Evolutionary conservation across 495 filamentous ascomycete species (phyloP).

Genomic region (Pyronema domesticum): DNA sequence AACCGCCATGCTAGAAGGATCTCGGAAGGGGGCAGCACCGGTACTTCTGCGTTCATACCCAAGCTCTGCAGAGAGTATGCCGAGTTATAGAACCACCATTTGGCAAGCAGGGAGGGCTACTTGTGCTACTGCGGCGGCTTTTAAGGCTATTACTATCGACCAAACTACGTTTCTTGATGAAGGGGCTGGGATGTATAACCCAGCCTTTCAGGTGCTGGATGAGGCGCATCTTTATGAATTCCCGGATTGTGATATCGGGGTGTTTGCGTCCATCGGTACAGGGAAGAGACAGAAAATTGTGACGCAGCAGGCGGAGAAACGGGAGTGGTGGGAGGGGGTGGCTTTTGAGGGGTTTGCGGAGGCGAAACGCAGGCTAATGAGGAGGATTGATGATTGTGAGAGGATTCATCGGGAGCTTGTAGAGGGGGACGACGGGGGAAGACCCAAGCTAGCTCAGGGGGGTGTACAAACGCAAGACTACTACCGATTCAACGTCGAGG

Average conservation of each 20-base stretch:
- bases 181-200: constrained; percentile 81
- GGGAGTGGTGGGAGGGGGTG: constrained; percentile 82
- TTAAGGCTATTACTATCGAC: constrained; percentile 88
- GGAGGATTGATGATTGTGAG: constrained; percentile 91
- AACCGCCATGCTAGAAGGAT: constrained; percentile 77
- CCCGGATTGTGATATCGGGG: constrained; percentile 76
- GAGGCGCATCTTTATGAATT: constrained; percentile 86
- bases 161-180: constrained; percentile 90
- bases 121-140: constrained; percentile 73
- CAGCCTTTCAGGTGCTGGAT: constrained; percentile 65
- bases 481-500: constrained; percentile 91
- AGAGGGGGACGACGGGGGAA: constrained; percentile 24
- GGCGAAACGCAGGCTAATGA: constrained; percentile 60
- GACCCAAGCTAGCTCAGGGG: constrained; percentile 54
- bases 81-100: constrained; percentile 77
- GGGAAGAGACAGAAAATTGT: constrained; percentile 42
- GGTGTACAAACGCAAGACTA: constrained; percentile 80
- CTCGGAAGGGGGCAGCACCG: constrained; percentile 38
- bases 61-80: constrained; percentile 72
- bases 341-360: constrained; percentile 68
- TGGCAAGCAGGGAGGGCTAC: constrained; percentile 97
- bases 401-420: constrained; percentile 74
- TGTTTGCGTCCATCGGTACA: constrained; percentile 81
- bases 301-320: constrained; percentile 1
- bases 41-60: constrained; percentile 82